phyloP scores from a whole-genome alignment of 257 asterid species.

The Marsdenia floribunda region DNA sequence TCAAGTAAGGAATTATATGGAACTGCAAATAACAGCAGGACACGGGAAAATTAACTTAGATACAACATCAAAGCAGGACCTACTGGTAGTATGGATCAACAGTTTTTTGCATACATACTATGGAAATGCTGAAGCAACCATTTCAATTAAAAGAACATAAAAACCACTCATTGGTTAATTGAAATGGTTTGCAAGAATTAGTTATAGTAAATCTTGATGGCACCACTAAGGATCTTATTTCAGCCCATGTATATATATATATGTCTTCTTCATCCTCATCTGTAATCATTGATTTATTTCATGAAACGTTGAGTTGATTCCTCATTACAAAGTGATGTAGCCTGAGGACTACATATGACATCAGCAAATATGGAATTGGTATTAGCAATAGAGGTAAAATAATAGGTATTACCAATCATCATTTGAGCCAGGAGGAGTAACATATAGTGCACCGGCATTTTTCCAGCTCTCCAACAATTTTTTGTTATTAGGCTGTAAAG shows the following conservation, averaged over 20 bases:
- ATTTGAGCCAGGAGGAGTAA: constrained; percentile 85
- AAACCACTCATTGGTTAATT: neutral
- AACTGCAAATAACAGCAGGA: neutral
- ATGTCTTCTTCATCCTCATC: neutral
- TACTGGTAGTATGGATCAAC: neutral
- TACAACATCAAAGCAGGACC: neutral
- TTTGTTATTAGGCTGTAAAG: constrained; percentile 66
- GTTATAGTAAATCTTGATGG: neutral
- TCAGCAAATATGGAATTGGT: neutral
- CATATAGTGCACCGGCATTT: constrained; percentile 73
- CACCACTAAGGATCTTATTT: neutral
- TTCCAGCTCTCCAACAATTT: constrained; percentile 71
- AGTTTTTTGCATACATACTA: neutral
- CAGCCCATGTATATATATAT: neutral
- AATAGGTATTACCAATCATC: constrained; percentile 72
- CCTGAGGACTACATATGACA: neutral
- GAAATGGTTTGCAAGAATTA: neutral
- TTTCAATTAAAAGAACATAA: neutral
- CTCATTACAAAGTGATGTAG: neutral
- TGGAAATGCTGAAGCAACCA: neutral
- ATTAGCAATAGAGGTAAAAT: neutral
- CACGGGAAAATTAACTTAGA: neutral
- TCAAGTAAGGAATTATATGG: neutral
- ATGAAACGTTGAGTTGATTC: neutral
- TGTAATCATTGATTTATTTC: neutral